Evolutionary conservation across 2,329 filamentous ascomycete genomes (phyloP).

Genomic region (Pseudogymnoascus sp.): DNA sequence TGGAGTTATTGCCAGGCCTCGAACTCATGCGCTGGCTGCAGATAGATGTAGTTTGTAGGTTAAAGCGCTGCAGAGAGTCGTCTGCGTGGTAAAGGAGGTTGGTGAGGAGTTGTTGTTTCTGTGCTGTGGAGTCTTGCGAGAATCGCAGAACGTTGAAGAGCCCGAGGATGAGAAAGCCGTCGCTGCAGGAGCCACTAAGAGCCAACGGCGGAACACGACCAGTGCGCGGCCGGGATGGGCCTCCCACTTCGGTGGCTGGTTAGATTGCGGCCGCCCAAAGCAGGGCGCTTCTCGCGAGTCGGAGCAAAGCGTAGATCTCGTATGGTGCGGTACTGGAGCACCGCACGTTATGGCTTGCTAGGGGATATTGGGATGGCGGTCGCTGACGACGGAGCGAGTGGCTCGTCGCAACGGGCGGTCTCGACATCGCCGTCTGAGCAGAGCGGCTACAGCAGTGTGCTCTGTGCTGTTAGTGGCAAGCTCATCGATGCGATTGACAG

Average conservation of each 20-base stretch:
- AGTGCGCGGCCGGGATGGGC: slow-evolving; percentile 1
- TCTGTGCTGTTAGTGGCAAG: slow-evolving; percentile 37
- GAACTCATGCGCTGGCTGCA: background rate
- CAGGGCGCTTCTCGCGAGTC: slow-evolving; percentile 7
- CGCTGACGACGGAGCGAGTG: slow-evolving; percentile 31
- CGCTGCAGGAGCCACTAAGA: background rate
- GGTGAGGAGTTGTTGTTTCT: slow-evolving; percentile 17
- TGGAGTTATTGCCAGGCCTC: slow-evolving; percentile 6
- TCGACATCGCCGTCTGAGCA: slow-evolving; percentile 26
- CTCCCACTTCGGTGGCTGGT: slow-evolving; percentile 4
- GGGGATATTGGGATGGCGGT: slow-evolving; percentile 17
- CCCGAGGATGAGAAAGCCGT: slow-evolving; percentile 1
- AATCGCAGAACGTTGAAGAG: background rate
- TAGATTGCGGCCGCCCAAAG: background rate
- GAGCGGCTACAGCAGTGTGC: slow-evolving; percentile 38
- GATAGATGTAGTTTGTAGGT: background rate
- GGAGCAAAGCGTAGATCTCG: background rate
- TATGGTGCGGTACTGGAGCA: slow-evolving; percentile 5
- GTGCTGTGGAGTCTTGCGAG: background rate
- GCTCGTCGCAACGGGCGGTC: slow-evolving; percentile 28
- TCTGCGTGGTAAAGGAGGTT: background rate
- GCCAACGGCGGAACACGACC: slow-evolving; percentile 1
- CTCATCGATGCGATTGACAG: background rate
- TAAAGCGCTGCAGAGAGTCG: background rate
- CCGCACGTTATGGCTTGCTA: slow-evolving; percentile 1